Base-by-base conservation (phyloP, 2,329 filamentous ascomycete genomes). In the Ceratocystis diversiconidia region DNA sequence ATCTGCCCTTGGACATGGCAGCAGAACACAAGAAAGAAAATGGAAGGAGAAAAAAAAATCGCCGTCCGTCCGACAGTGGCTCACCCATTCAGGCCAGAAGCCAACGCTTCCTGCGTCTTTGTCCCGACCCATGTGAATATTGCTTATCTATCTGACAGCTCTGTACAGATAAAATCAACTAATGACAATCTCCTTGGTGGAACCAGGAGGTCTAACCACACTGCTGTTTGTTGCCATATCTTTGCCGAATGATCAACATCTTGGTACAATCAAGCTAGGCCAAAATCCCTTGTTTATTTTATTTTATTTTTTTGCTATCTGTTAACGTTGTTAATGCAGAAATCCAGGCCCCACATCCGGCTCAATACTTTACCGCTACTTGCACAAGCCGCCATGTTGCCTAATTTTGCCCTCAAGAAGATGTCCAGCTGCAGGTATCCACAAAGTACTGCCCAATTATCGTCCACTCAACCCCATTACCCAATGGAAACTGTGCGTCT, bases 81-180 rank as follows among this genome's bases (percentile, higher is more conserved):
- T 36, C 8, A 36, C 8, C 32, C 32, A 10, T 36, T 36, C 43
- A 28, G 44, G 55, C 30, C 22, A 10, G n/a, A 59, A 19, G 7
- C 5, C 41, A 30, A 60, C 15, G 55, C 22, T 22, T 25, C 60
- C 55, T 32, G 17, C 60, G 19, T 30, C 44, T 44, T 43, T 28
- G 36, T 41, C 36, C 36, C 36, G 46, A 10, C 19, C 59, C 36
- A 15, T 63, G 52, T 25, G 22, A 46, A 65, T 22, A 46, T 61
- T 55, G 36, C 65, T 67, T 67, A 67, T 67, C 65, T 65, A 22
- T 46, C 7, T 50, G 55, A 52, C 43, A 64, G 32, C 15, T 52
- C 52, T 25, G 52, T 57, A 65, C 65, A 64, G 55, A 65, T 65
- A 64, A 48, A 65, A 67, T 64, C 64, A 67, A 62, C 64, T 67